These are phyloP conservation scores for Globisporangium megalacanthum DNA, from an alignment of 352 stramenopile genomes.

Conservation along the genomic window DNA sequence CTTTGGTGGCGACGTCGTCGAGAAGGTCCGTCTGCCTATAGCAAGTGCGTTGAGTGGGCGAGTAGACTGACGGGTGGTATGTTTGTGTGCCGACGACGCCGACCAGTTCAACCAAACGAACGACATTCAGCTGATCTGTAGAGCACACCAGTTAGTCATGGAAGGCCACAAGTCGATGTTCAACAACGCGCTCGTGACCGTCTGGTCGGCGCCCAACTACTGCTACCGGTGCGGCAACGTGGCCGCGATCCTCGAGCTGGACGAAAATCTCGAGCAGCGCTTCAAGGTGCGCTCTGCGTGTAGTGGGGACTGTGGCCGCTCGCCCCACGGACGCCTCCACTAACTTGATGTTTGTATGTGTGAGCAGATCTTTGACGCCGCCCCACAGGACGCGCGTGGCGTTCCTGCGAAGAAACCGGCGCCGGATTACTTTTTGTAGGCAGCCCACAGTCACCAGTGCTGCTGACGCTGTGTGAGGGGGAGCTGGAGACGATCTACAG, in stretches of 20 bases:
- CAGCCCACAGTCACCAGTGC: not conserved
- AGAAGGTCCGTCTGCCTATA: constrained; percentile 9
- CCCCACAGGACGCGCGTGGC: constrained; percentile 94
- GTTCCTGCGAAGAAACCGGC: constrained; percentile 98
- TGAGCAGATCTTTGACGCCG: constrained; percentile 96
- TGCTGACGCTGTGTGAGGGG: not conserved
- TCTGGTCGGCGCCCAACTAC: constrained; percentile 99
- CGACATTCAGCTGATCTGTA: constrained; percentile 97
- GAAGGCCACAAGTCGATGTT: constrained; percentile 99
- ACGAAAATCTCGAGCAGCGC: constrained; percentile 65
- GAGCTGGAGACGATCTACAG: not conserved
- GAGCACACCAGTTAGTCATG: constrained; percentile 99
- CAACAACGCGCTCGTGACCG: constrained; percentile 96
- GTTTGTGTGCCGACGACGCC: constrained; percentile 90
- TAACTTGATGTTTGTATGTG: not conserved
- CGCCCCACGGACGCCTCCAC: too few species aligned
- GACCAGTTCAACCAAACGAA: constrained; percentile 95
- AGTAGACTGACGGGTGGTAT: too few species aligned
- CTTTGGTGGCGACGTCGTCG: constrained; percentile 97
- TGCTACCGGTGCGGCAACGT: constrained; percentile 99
- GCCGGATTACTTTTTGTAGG: constrained; percentile 99
- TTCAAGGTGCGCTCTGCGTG: constrained; percentile 55
- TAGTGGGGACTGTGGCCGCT: not conserved
- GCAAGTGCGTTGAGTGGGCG: too few species aligned
- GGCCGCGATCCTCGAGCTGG: constrained; percentile 83